Evolutionary conservation across 371 early-diverging fungal genomes (phyloP).

Genomic region (Lichtheimia ramosa): DNA sequence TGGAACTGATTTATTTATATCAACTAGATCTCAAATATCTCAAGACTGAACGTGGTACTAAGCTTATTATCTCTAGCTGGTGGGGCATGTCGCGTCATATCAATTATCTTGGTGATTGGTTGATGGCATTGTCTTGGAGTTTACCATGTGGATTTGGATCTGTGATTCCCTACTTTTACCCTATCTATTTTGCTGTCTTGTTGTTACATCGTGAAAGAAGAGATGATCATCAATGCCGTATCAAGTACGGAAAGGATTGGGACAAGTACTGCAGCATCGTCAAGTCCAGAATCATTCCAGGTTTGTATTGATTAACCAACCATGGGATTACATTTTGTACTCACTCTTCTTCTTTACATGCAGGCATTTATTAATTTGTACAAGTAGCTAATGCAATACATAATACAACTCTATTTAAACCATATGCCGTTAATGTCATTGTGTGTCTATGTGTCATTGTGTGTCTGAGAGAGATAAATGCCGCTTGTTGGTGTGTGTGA

Average conservation of each 20-base stretch:
- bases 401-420: too few relatives aligned
- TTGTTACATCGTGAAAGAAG: conserved; percentile 87
- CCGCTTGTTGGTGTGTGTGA: background rate
- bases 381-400: background rate
- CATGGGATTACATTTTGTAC: too few relatives aligned
- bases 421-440: background rate
- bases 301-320: conserved; percentile 12
- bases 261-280: conserved; percentile 84
- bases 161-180: conserved; percentile 90
- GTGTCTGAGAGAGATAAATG: background rate
- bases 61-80: conserved; percentile 87
- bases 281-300: conserved; percentile 84
- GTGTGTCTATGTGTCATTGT: conserved; percentile 1
- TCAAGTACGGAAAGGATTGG: conserved; percentile 94
- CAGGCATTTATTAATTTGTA: conserved; percentile 9
- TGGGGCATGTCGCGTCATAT: conserved; percentile 93
- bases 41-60: conserved; percentile 77
- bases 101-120: conserved; percentile 91
- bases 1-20: background rate
- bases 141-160: conserved; percentile 66
- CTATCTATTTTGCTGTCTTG: conserved; percentile 85
- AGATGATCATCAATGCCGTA: conserved; percentile 86
- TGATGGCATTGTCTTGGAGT: conserved; percentile 84
- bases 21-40: conserved; percentile 78
- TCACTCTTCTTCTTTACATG: background rate